Base-by-base conservation (phyloP, 139 green algal genomes). In the Desmodesmus armatus region DNA sequence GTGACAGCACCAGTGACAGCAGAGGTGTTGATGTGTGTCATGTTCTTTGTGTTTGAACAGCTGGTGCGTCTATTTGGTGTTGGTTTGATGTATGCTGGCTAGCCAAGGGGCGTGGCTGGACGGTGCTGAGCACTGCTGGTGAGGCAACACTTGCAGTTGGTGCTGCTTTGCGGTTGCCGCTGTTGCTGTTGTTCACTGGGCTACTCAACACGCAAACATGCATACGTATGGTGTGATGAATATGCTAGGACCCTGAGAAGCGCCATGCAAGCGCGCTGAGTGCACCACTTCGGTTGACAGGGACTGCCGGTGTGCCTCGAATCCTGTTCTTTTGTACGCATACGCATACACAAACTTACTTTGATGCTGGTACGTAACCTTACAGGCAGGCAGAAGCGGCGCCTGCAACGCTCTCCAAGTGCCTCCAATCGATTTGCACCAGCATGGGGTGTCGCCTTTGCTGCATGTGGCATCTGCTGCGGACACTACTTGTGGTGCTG, bases 401-500 rank as follows among this genome's bases (percentile, higher is more conserved):
- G 33, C 19, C n/a, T 4, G 5, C 21, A 25, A 11, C 17, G 27
- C 23, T 35, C 27, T 35, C 21, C 35, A 80, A 9, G 7, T 49
- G 31, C 73, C 47, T 1, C 47, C 49, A 7, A 80, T 67, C 0
- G 17, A n/a, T 40, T 35, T 67, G 33, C 73, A 80, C 47, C 66
- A 80, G 73, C 73, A 80, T 47, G 73, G 5, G 2, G 9, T 49
- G 33, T 80, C 49, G 2, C 73, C 73, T 17, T 40, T 63, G 23
- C 13, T 21, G 31, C 65, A 72, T 6, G 9, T 71, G 62, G 13
- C 47, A 55, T 13, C 47, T 55, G 47, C 47, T 55, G 47, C 47
- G n/a, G n/a, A n/a, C n/a, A n/a, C n/a, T n/a, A n/a, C n/a, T n/a
- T n/a, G n/a, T n/a, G n/a, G n/a, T n/a, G n/a, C n/a, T n/a, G n/a